A percentile compares a stretch with the other conserved stretches of the same genome.
Evolutionary conservation across 352 stramenopile species (phyloP).

Genomic region (Globisporangium barbulae): DNA sequence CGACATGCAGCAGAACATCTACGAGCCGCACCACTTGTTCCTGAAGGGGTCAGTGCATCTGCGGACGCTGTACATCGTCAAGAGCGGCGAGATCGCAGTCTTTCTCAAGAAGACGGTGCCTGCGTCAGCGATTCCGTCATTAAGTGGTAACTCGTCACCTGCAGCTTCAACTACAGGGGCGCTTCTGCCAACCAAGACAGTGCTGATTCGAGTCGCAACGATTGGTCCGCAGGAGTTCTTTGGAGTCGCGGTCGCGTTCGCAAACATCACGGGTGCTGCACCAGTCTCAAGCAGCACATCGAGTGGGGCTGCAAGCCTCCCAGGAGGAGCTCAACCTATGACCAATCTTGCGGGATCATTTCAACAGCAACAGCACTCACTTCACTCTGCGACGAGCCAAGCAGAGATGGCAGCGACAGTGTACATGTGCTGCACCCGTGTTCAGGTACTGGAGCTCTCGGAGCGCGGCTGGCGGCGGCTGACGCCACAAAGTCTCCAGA

Average conservation of each 20-base stretch:
- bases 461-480: conserved; percentile 64
- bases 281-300: neutral
- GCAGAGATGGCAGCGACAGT: conserved; percentile 36
- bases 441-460: conserved; percentile 59
- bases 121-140: conserved; percentile 4
- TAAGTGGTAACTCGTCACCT: neutral
- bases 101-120: conserved; percentile 37
- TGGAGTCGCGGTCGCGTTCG: conserved; percentile 39
- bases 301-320: neutral
- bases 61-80: conserved; percentile 65
- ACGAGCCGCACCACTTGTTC: conserved; percentile 63
- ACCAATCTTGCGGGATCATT: neutral
- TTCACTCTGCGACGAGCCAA: neutral
- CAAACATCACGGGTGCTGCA: conserved; percentile 20
- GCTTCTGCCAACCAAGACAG: conserved; percentile 12
- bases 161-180: neutral
- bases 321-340: neutral
- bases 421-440: conserved; percentile 60
- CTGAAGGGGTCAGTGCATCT: conserved; percentile 43
- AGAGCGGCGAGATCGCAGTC: conserved; percentile 63
- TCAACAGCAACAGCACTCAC: conserved; percentile 5
- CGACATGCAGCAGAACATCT: conserved; percentile 52
- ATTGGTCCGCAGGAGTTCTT: conserved; percentile 75
- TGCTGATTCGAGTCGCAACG: conserved; percentile 62
- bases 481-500: conserved; percentile 33